Evolutionary conservation across 164 flowering plant genomes (phyloP), one percentile per base, ranked within the genome.

Genomic region (Paratinospora sagittata): DNA sequence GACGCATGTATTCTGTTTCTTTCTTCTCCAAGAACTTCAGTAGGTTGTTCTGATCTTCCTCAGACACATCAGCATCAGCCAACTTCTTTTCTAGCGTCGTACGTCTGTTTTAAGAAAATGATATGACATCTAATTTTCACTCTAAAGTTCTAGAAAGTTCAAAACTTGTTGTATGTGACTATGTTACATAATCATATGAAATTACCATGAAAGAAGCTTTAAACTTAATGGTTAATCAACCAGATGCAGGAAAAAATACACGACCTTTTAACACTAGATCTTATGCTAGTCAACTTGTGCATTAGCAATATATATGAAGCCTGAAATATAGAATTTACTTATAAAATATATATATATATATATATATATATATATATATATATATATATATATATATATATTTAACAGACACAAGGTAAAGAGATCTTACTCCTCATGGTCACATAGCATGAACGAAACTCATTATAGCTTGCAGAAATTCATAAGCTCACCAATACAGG

Each of bases 1-100:
- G 85, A 61, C 97, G 97, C 98, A 95, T 95, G 74, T 89, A 95
- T 72, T 95, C 98, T 27, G 87, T 92, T 82, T 95, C 98, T 81
- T 95, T 95, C 77, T 88, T 87, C 83, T 95, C 98, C 74, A 92
- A 78, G 77, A 85, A 76, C 72, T 90, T 89, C 3, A 90, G 80
- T 70, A 90, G 75, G 82, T 90, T 92, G 75, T 75, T 88, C 66
- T 90, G 93, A 78, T 92, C 98, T 81, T 92, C 98, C 81, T 82
- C 86, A 43, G 98, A 81, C 64, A 88, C 97, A 63, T 92, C 97
- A 71, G 96, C 92, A 83, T 90, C 95, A 72, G 97, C 97, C 84
- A 95, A 81, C 78, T 91, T 90, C 83, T 80, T 90, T 76, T 92
- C 98, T 36, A 95, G 80, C 55, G 85, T 75, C 80, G 81, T 70